Conservation (phyloP, 805 yeast genomes). For the Metschnikowia rubicola region DNA sequence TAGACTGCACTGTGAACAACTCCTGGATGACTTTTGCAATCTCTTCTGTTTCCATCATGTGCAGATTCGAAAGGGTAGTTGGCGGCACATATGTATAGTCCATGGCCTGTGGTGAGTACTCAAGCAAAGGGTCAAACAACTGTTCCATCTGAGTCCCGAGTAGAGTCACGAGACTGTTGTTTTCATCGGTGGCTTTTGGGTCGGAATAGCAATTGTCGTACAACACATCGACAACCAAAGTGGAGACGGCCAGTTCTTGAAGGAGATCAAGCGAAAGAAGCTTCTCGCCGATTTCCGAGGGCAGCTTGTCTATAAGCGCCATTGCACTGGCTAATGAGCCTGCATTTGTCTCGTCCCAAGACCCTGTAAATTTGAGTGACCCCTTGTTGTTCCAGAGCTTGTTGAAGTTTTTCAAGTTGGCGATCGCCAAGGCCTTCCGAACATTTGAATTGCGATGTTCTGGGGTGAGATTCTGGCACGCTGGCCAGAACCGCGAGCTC, state of each 20-base stretch:
- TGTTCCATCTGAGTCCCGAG: conserved; percentile 86
- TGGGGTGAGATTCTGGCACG: conserved; percentile 62
- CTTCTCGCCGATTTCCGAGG: conserved; percentile 54
- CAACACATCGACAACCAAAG: conserved; percentile 68
- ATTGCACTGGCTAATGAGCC: conserved; percentile 73
- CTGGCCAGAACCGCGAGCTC: conserved; percentile 69
- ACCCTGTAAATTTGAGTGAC: conserved; percentile 37
- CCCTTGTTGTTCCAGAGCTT: conserved; percentile 42
- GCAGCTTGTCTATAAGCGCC: conserved; percentile 51
- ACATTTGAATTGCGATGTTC: conserved; percentile 53
- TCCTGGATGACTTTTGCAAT: conserved; percentile 47
- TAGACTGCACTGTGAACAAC: conserved; percentile 66
- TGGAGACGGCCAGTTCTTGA: conserved; percentile 46
- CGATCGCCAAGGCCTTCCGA: conserved; percentile 72
- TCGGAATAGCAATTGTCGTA: conserved; percentile 48
- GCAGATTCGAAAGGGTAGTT: conserved; percentile 4
- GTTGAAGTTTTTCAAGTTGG: conserved; percentile 65
- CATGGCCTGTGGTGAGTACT: conserved; percentile 87
- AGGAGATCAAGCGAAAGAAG: conserved; percentile 57
- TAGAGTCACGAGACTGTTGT: conserved; percentile 70
- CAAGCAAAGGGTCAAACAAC: conserved; percentile 83
- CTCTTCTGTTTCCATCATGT: background rate
- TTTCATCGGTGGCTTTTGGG: conserved; percentile 44
- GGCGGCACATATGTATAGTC: conserved; percentile 71
- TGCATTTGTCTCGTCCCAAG: conserved; percentile 77